Evolutionary conservation across 2,329 filamentous ascomycete species (phyloP), one percentile per base, ranked within the genome.

Genomic region (Penicillium sp.): DNA sequence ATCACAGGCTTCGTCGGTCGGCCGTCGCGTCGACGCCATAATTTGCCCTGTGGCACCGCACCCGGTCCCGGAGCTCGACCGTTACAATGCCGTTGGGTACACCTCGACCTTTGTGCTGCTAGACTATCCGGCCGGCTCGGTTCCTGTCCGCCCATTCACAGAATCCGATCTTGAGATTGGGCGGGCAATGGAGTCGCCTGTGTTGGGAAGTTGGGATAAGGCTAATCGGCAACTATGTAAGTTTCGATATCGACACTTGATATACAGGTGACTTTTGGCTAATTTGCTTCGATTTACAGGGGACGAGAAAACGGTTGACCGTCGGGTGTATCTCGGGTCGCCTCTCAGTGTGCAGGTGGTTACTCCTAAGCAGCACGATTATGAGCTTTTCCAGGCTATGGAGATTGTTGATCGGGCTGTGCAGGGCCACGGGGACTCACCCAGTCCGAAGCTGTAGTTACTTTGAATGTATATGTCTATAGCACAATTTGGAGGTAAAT

Each of bases 41-140:
- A 80, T 89, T 54, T 84, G 81, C 60, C 86, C 86, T 0, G 76
- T 87, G 0, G 85, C 85, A 15, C 84, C 85, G 2, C 86, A 89
- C 69, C 84, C 86, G 0, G 80, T 86, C 0, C 83, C 85, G 1
- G 78, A 80, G 10, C 81, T 86, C 53, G 86, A 89, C 72, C 75
- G 79, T 2, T 88, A 84, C 72, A 86, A 87, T 67, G 81, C 81
- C 0, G 81, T 84, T 0, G 82, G 84, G 55, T 88, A 88, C 66
- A 87, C 85, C 0, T 82, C 78, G 23, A 79, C 77, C 1, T 87
- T 85, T 65, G 84, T 87, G 9, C 65, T 88, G 53, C 70, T 88
- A 23, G 86, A 89, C 67, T 86, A 84, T 64, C 82, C 86, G 0
- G 81, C 85, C 2, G 86, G 82, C 0, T 72, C 70, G 0, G 60